These are phyloP conservation scores for Omphalea diandra DNA, from an alignment of 441 rosid genomes.

Conservation along the genomic window DNA sequence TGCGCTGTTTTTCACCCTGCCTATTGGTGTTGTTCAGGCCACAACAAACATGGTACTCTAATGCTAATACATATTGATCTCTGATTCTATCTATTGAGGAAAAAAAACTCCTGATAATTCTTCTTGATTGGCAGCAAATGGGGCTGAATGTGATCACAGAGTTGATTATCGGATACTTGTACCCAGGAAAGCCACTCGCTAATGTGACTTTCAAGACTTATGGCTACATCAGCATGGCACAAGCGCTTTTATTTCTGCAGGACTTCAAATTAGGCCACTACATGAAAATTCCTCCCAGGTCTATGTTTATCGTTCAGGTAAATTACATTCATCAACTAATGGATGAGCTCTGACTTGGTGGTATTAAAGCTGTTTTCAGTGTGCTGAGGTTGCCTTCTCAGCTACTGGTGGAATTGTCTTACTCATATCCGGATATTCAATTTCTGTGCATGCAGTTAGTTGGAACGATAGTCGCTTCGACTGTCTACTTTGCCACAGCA, in stretches of 20 bases:
- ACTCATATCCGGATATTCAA: not conserved
- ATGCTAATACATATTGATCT: not conserved
- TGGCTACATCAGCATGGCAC: constrained; percentile 77
- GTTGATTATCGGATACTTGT: constrained; percentile 65
- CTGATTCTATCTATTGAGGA: too few relatives aligned
- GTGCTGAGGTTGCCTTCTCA: too few relatives aligned
- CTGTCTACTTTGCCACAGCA: constrained; percentile 61
- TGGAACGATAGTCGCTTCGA: constrained; percentile 69
- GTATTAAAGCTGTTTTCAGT: too few relatives aligned
- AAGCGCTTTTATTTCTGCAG: constrained; percentile 54
- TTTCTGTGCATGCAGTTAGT: constrained; percentile 35
- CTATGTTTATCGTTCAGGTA: constrained; percentile 73
- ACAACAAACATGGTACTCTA: constrained; percentile 54
- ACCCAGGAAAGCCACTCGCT: constrained; percentile 78
- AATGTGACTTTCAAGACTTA: constrained; percentile 82
- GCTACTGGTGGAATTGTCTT: not conserved
- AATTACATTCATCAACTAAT: not conserved
- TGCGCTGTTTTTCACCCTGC: constrained; percentile 71
- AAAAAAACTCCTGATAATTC: too few relatives aligned
- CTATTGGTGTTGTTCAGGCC: constrained; percentile 70
- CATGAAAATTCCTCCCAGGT: constrained; percentile 80
- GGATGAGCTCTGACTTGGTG: too few relatives aligned
- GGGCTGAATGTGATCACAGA: constrained; percentile 81
- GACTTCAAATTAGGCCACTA: constrained; percentile 89
- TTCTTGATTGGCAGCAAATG: constrained; percentile 40